Base-by-base conservation (phyloP, 345 rosid species). In the Turnera subulata region DNA sequence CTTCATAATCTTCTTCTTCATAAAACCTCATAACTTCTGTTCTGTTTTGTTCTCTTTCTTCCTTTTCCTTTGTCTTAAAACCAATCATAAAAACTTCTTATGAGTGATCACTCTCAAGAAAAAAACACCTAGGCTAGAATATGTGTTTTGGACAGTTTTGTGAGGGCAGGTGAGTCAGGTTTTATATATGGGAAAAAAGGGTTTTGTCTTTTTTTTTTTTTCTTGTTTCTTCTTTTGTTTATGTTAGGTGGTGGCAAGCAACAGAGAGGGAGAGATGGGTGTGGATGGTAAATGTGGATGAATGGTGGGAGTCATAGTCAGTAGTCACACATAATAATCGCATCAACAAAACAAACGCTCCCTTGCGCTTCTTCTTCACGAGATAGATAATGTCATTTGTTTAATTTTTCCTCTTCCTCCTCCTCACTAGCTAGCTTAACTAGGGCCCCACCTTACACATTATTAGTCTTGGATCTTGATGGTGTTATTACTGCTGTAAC, bases 281-380 rank as follows among this genome's bases (percentile, higher is more conserved):
- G n/a, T n/a, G n/a, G n/a, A n/a, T n/a, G n/a, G n/a, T n/a, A n/a
- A n/a, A n/a, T n/a, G 0, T 15, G 15, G 29, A 1, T 57, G 55
- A 60, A 49, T 17, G 29, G 25, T 61, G 71, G 49, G 63, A 58
- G 62, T 58, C 55, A 52, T 23, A 55, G 11, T 11, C 37, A n/a
- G n/a, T n/a, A n/a, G n/a, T n/a, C n/a, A n/a, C n/a, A n/a, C n/a
- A n/a, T n/a, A n/a, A n/a, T n/a, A n/a, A n/a, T 19, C 24, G 17
- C 39, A 14, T 38, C 24, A 18, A 49, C 18, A 56, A n/a, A n/a
- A n/a, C n/a, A n/a, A n/a, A 64, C 73, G 73, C 86, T 67, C 62
- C 65, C 7, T 16, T 74, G 56, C 70, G 71, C 78, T 64, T 65
- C 78, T 54, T 24, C 52, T 70, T 83, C 90, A 79, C 79, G 76